Base-by-base conservation (phyloP, 768 basidiomycete genomes). In the Hebeloma cylindrosporum region DNA sequence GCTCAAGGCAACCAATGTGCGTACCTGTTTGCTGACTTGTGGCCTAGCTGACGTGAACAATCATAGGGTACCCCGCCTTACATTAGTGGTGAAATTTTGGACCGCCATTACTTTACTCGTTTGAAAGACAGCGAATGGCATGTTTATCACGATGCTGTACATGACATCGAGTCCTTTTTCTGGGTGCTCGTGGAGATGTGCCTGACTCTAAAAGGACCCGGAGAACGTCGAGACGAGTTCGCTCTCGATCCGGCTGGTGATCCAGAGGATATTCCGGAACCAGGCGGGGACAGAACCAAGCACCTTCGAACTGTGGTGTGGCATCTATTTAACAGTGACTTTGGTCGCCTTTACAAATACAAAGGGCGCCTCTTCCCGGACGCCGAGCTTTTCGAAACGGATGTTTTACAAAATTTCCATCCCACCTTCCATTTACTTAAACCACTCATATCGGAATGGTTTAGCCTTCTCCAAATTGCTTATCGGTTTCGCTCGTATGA, bases 161-260 rank as follows among this genome's bases (percentile, higher is more conserved):
- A 48, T 9, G 46, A 48, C 9, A 31, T 48, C 7, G 46, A 48
- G 7, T 48, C 46, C 5, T 48, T 48, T 23, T 42, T 40, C 29
- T 47, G 46, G 46, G 46, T 41, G 9, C 22, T 47, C 4, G 11
- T 41, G n/a, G 17, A 41, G 27, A 42, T 48, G 2, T 48, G 46
- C 39, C 11, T 48, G 3, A 42, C 46, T 20, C 46, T 26, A 1
- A 8, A 32, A 7, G 45, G 45, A 14, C 38, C 37, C 8, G 45
- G 45, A 20, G 20, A 23, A 3, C 45, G 30, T 5, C 45, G 45
- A 7, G 22, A 32, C 9, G 45, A 47, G 32, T 31, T 47, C 10
- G 31, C n/a, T 11, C 14, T 14, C 17, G n/a, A 22, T n/a, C n/a
- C n/a, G n/a, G n/a, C n/a, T n/a, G n/a, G n/a, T n/a, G n/a, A n/a